Base-by-base conservation (phyloP, 768 basidiomycete species). In the Suillus subluteus region DNA sequence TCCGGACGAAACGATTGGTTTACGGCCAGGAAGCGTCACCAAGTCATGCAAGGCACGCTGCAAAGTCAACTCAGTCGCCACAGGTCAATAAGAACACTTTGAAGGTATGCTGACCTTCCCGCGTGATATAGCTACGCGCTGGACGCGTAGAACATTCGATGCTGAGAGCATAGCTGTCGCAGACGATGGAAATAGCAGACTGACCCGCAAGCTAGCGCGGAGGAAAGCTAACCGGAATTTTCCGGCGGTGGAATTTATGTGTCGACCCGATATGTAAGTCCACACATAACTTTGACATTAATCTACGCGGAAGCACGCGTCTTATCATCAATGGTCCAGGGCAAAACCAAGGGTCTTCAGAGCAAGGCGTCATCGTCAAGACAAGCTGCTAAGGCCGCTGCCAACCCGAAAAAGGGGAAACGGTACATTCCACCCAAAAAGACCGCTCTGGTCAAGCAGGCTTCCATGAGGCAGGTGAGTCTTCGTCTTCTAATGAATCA, bases 391-490 rank as follows among this genome's bases (percentile, higher is more conserved):
- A 93, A 90, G 74, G 87, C 89, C 4, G 87, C 88, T 1, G 85
- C 91, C 1, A 86, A 86, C 40, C 80, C 86, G 23, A 95, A 92
- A 81, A 96, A 96, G 74, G 95, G 95, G 9, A 86, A 85, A 70
- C 85, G 90, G 54, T 81, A 86, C 46, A 87, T 93, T 65, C 86
- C 95, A 40, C 95, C 95, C 40, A 98, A 96, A 79, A 94, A 95
- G 76, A 79, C 86, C 5, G 77, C 79, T 13, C 81, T 90, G 41
- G 84, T 96, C 67, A 91, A 92, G 73, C 87, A 90, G 72, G 90
- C 89, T 9, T 78, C 87, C n/a, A 82, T 93, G 83, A 88, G 92
- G 73, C 89, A 92, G 82, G 95, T 94, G 46, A 40, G 76, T 74
- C 58, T 58, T 26, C 3, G 66, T 50, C 26, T 50, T 56, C 65